Evolutionary conservation across 75 land plant genomes (phyloP).

Genomic region (Pinus tabuliformis): DNA sequence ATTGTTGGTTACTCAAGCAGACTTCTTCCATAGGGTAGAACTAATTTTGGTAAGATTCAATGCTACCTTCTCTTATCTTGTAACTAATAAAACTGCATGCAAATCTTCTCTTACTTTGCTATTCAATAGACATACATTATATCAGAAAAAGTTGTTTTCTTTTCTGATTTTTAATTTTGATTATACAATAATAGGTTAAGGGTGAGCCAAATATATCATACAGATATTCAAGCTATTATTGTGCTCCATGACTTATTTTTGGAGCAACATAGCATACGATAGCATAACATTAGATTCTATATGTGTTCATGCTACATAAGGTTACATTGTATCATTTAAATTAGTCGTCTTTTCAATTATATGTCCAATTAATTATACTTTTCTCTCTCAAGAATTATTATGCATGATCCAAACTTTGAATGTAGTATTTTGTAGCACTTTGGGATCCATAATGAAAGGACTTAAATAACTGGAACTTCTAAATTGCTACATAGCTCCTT

Average conservation of each 20-base stretch:
- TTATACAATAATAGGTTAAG: too few relatives aligned
- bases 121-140: background rate
- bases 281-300: too few relatives aligned
- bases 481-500: background rate
- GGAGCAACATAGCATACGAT: too few relatives aligned
- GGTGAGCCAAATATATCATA: too few relatives aligned
- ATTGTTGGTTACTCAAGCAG: slow-evolving; percentile 93
- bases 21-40: slow-evolving; percentile 88
- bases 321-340: background rate
- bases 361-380: background rate
- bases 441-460: background rate
- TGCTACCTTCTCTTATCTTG: background rate
- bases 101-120: background rate
- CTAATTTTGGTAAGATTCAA: slow-evolving; percentile 63
- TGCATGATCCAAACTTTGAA: background rate
- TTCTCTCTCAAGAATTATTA: background rate
- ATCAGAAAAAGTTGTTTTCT: background rate
- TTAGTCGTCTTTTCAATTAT: background rate
- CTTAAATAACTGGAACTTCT: background rate
- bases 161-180: background rate
- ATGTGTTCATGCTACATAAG: too few relatives aligned
- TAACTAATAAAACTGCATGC: background rate
- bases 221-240: too few relatives aligned
- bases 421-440: background rate
- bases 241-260: too few relatives aligned